Evolutionary conservation across 2,329 filamentous ascomycete species (phyloP).

Genomic region (Diplodia seriata): DNA sequence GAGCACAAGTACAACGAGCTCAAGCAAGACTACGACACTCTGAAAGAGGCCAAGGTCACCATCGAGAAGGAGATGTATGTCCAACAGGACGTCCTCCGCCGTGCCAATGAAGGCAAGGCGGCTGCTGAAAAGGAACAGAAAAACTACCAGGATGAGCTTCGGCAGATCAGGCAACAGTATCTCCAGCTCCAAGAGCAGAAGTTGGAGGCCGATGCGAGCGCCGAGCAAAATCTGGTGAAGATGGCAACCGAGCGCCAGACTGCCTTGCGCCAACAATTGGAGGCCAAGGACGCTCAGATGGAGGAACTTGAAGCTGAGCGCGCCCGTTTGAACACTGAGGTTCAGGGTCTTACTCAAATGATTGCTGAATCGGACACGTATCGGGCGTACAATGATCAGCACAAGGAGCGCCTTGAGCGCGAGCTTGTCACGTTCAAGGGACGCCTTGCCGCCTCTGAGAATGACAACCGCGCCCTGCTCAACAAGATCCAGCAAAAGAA

Average conservation of each 20-base stretch:
- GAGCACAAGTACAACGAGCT: slow-evolving; percentile 86
- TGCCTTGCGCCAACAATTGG: slow-evolving; percentile 78
- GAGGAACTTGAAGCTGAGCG: slow-evolving; percentile 83
- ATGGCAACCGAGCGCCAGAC: slow-evolving; percentile 81
- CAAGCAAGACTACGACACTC: slow-evolving; percentile 80
- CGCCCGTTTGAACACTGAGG: slow-evolving; percentile 74
- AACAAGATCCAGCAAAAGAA: slow-evolving; percentile 99
- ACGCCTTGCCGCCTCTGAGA: slow-evolving; percentile 87
- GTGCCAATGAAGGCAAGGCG: slow-evolving; percentile 80
- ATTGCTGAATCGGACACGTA: slow-evolving; percentile 91
- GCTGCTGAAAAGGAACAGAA: slow-evolving; percentile 87
- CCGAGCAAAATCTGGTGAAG: slow-evolving; percentile 78
- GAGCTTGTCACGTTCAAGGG: slow-evolving; percentile 92
- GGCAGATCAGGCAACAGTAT: slow-evolving; percentile 81
- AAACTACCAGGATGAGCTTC: slow-evolving; percentile 85
- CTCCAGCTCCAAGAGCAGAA: slow-evolving; percentile 85
- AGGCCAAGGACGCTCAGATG: slow-evolving; percentile 76
- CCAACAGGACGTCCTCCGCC: slow-evolving; percentile 87
- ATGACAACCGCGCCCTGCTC: slow-evolving; percentile 91
- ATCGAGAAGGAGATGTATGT: slow-evolving; percentile 98
- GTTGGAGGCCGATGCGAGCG: slow-evolving; percentile 78
- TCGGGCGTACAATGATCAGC: slow-evolving; percentile 87
- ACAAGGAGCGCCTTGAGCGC: slow-evolving; percentile 89
- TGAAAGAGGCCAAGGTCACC: slow-evolving; percentile 94
- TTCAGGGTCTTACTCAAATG: slow-evolving; percentile 84